phyloP scores from a whole-genome alignment of 352 stramenopile species.

The Phytophthora sojae region DNA sequence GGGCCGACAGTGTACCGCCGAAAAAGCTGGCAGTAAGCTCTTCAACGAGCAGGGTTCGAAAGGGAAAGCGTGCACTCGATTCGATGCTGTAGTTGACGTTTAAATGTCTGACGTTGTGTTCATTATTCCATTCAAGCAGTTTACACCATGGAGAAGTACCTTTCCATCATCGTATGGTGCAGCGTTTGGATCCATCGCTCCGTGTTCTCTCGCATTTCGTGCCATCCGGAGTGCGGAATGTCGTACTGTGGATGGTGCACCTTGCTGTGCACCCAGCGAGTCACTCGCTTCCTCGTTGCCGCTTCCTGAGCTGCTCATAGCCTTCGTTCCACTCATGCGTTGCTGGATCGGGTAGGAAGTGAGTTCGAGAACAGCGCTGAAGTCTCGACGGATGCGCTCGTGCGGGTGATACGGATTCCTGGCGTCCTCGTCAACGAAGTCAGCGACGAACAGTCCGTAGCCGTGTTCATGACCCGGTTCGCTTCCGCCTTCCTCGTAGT shows the following conservation, averaged over 20 bases:
- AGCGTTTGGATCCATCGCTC: slow-evolving; percentile 40
- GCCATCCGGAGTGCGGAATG: slow-evolving; percentile 32
- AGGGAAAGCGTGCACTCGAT: no score
- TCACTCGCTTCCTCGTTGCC: slow-evolving; percentile 19
- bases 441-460: slow-evolving; percentile 42
- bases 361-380: slow-evolving; percentile 36
- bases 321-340: slow-evolving; percentile 9
- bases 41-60: no score
- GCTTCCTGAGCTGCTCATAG: slow-evolving; percentile 11
- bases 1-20: slow-evolving; percentile 8
- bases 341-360: slow-evolving; percentile 27
- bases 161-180: slow-evolving; percentile 32
- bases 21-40: neutral
- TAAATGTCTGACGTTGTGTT: neutral
- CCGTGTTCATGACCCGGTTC: slow-evolving; percentile 20
- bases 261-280: slow-evolving; percentile 35
- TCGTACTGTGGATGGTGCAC: slow-evolving; percentile 37
- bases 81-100: no score
- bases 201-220: slow-evolving; percentile 38
- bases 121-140: neutral
- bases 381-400: slow-evolving; percentile 50
- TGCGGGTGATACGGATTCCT: slow-evolving; percentile 46
- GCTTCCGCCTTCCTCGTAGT: slow-evolving; percentile 33
- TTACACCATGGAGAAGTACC: slow-evolving; percentile 27
- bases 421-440: slow-evolving; percentile 53